Base-by-base conservation (phyloP, 164 flowering plant genomes). In the Nymphaea thermarum region DNA sequence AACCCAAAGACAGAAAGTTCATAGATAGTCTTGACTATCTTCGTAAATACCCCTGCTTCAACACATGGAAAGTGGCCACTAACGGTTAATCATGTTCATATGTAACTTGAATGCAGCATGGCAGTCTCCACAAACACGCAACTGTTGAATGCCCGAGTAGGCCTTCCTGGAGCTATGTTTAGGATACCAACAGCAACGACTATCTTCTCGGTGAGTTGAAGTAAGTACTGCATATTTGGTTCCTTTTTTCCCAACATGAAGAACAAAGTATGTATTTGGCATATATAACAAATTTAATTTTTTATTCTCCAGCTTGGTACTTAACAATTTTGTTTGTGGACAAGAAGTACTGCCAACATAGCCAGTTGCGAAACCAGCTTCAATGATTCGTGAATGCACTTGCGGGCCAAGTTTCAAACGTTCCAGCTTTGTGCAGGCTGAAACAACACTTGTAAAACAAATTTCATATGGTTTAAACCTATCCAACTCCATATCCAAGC, bases 171-270 rank as follows among this genome's bases (percentile, higher is more conserved):
- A 25, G 36, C 36, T 25, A 1, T 25, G 36, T 25, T 25, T 67
- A 86, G 81, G 53, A 87, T 85, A 55, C 93, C 91, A 67, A 78
- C 89, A 57, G 89, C 91, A 71, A 89, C 82, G 15, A 96, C 97
- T 17, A 91, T 68, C 75, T 88, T 92, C 80, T 92, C 98, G 68
- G 96, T 89, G 74, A 89, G 96, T 70, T 86, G 94, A 61, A 85
- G 70, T 75, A 89, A 64, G 65, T 80, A 83, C 45, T 81, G 78
- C 75, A 85, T 94, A 79, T 89, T 91, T 42, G 71, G 82, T 67
- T 83, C 84, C 65, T 89, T 92, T 68, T 25, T 82, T 89, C 51
- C 87, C 80, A 17, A 88, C 93, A 68, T 92, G 94, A 60, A 92
- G 87, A 65, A 90, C 95, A 63, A 82, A 80, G 67, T 80, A 75